phyloP scores from a whole-genome alignment of 805 yeast genomes.

The Ogataea siamensis region DNA sequence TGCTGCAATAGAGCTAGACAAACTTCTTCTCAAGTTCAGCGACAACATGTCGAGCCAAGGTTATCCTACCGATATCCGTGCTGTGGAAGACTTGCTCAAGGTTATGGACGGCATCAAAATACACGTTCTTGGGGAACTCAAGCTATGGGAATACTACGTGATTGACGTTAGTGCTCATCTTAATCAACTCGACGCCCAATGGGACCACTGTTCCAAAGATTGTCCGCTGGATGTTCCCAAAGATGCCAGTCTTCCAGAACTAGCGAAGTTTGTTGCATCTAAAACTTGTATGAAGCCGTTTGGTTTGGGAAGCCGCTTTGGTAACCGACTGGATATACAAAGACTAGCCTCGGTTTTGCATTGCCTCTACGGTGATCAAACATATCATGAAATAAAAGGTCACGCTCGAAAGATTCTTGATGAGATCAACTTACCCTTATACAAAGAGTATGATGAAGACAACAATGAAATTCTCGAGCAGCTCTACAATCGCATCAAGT shows the following conservation, averaged over 20 bases:
- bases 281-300: constrained; percentile 42
- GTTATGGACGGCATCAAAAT: constrained; percentile 67
- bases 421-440: constrained; percentile 72
- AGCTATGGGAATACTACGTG: constrained; percentile 88
- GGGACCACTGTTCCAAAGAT: constrained; percentile 27
- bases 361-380: constrained; percentile 33
- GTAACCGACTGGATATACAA: constrained; percentile 50
- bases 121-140: constrained; percentile 63
- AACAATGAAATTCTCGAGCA: constrained; percentile 62
- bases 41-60: constrained; percentile 52
- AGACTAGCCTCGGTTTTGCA: constrained; percentile 54
- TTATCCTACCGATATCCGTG: constrained; percentile 55
- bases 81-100: constrained; percentile 51
- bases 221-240: constrained; percentile 43
- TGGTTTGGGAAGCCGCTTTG: constrained; percentile 46
- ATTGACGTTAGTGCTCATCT: constrained; percentile 51
- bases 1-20: constrained; percentile 84
- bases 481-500: constrained; percentile 72
- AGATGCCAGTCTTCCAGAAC: constrained; percentile 44
- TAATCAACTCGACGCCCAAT: constrained; percentile 36
- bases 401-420: constrained; percentile 59
- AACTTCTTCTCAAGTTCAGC: constrained; percentile 64
- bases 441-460: constrained; percentile 75
- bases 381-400: constrained; percentile 33
- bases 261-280: constrained; percentile 47